Conservation (phyloP, 345 rosid species). For the Salix caprea region DNA sequence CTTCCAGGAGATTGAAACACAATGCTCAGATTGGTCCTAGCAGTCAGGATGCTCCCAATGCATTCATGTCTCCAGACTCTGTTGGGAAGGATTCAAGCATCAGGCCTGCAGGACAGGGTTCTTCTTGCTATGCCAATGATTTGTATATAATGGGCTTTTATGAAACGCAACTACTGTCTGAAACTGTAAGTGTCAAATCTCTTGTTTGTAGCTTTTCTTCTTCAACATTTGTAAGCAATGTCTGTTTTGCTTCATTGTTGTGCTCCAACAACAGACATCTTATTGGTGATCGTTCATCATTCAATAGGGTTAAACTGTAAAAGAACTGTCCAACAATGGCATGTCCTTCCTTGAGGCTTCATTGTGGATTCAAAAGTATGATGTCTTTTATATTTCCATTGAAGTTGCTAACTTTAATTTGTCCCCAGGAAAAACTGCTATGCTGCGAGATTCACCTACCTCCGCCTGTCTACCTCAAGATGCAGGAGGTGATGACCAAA, state of each 20-base stretch:
- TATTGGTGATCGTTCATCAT: neutral
- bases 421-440: constrained; percentile 78
- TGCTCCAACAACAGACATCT: neutral
- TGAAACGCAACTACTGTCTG: constrained; percentile 71
- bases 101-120: constrained; percentile 50
- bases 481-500: constrained; percentile 75
- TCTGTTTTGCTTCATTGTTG: neutral
- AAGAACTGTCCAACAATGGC: neutral
- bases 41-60: constrained; percentile 38
- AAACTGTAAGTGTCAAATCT: constrained; percentile 49
- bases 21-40: constrained; percentile 47
- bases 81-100: constrained; percentile 33
- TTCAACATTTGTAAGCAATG: neutral
- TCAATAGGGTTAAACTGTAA: neutral
- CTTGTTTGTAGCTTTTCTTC: neutral
- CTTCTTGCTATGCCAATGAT: constrained; percentile 59
- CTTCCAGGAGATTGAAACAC: constrained; percentile 62
- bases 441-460: constrained; percentile 69
- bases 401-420: constrained; percentile 4
- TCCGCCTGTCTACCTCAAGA: constrained; percentile 71
- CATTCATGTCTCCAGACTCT: constrained; percentile 40
- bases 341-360: neutral
- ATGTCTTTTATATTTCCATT: neutral
- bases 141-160: constrained; percentile 50
- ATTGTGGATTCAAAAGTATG: neutral